A percentile compares a stretch with the other conserved stretches of the same genome.
Conservation (phyloP, 2,329 filamentous ascomycete species). For the Penicillium palitans region DNA sequence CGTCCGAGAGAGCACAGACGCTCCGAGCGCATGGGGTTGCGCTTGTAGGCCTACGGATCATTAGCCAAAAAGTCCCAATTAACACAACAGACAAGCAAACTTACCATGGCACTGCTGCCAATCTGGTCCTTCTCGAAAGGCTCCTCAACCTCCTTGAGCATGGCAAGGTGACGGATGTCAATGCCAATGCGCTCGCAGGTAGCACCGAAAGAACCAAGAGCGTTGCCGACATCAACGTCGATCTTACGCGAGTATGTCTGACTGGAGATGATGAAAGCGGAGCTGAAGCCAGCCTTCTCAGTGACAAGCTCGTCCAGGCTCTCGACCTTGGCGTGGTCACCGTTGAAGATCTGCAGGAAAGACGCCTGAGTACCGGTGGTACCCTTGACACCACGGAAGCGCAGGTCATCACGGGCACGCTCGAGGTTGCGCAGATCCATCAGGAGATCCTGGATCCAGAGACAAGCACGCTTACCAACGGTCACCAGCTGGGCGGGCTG, state of each 20-base stretch:
- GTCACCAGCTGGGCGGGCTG: constrained; percentile 60
- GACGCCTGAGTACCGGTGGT: constrained; percentile 78
- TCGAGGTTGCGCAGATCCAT: constrained; percentile 76
- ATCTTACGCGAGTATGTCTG: constrained; percentile 81
- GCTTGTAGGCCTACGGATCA: constrained; percentile 64
- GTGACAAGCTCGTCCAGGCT: constrained; percentile 64
- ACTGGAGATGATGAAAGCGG: constrained; percentile 64
- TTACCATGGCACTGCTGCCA: constrained; percentile 61
- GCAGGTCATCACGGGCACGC: constrained; percentile 64
- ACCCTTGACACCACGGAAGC: constrained; percentile 72
- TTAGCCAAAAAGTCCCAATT: constrained; percentile 15
- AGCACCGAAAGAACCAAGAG: constrained; percentile 75
- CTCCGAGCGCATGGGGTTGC: constrained; percentile 59
- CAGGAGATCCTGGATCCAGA: constrained; percentile 74
- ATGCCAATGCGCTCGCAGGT: constrained; percentile 72
- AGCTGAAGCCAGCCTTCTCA: constrained; percentile 64
- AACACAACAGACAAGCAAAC: constrained; percentile 5
- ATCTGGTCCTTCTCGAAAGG: constrained; percentile 80
- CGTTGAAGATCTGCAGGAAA: constrained; percentile 69
- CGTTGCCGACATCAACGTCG: constrained; percentile 77
- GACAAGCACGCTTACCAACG: constrained; percentile 64
- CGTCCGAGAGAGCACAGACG: constrained; percentile 61
- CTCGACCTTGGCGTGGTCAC: constrained; percentile 61
- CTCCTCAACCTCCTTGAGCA: constrained; percentile 82
- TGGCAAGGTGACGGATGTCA: constrained; percentile 72